Conservation (phyloP, 164 flowering plant species). For the Houttuynia cordata region DNA sequence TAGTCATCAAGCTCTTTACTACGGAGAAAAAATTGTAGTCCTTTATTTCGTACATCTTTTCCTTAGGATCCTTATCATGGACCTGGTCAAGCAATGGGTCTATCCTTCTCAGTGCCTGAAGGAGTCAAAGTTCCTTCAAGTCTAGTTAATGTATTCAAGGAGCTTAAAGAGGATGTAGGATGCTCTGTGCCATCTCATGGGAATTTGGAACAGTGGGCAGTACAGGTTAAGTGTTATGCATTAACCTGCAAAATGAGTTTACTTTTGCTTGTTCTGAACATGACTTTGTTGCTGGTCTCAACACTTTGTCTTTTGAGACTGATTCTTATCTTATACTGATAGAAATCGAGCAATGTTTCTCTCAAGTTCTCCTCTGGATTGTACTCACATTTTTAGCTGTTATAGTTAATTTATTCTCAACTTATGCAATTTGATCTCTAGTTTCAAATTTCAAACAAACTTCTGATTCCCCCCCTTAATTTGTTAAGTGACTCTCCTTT, state of each 20-base stretch:
- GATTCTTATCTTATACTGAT: not conserved
- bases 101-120: slow-evolving; percentile 88
- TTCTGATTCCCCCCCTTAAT: too few species aligned
- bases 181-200: slow-evolving; percentile 92
- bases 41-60: not conserved
- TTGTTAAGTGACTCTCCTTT: too few species aligned
- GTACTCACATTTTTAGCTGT: too few species aligned
- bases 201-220: slow-evolving; percentile 82
- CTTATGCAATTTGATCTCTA: too few species aligned
- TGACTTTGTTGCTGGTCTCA: too few species aligned
- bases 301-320: not conserved
- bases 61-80: slow-evolving; percentile 95
- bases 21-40: too few species aligned
- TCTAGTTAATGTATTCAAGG: slow-evolving; percentile 81
- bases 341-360: not conserved
- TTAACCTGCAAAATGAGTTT: too few species aligned
- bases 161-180: slow-evolving; percentile 72
- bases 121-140: slow-evolving; percentile 91
- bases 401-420: too few species aligned
- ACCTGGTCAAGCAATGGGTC: slow-evolving; percentile 99
- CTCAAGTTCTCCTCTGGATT: too few species aligned
- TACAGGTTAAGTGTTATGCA: slow-evolving; percentile 41
- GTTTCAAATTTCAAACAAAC: too few species aligned
- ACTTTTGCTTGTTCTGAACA: too few species aligned
- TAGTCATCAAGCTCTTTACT: too few species aligned